Conservation (phyloP, 768 basidiomycete species). For the Candolleomyces eurysporus region DNA sequence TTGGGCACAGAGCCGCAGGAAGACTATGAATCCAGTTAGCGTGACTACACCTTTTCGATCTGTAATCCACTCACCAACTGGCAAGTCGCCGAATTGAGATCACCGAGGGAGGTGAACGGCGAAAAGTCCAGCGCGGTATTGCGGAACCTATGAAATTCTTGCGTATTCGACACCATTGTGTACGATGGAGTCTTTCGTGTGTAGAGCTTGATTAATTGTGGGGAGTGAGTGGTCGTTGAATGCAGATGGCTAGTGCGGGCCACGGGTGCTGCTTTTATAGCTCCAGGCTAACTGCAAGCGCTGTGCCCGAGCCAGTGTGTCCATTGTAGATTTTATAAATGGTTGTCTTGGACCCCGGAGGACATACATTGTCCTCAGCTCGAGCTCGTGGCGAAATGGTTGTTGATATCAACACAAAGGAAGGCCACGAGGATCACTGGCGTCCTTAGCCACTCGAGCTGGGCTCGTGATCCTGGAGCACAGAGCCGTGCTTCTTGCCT, state of each 20-base stretch:
- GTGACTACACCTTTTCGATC: too few relatives aligned
- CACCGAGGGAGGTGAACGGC: constrained; percentile 1
- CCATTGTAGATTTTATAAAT: too few relatives aligned
- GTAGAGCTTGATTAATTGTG: too few relatives aligned
- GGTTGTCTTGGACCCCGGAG: too few relatives aligned
- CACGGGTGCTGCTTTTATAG: too few relatives aligned
- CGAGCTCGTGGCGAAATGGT: too few relatives aligned
- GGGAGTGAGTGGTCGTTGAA: too few relatives aligned
- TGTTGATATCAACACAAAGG: not conserved
- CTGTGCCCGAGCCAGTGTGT: too few relatives aligned
- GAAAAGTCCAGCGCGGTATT: constrained; percentile 2
- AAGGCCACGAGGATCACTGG: not conserved
- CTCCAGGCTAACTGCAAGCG: too few relatives aligned
- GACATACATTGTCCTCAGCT: not conserved
- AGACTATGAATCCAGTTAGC: not conserved
- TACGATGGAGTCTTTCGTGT: not conserved
- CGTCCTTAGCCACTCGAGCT: not conserved
- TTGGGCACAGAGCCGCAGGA: not conserved
- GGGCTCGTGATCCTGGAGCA: too few relatives aligned
- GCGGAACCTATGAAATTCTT: not conserved
- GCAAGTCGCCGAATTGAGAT: not conserved
- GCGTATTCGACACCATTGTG: not conserved
- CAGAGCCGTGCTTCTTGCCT: too few relatives aligned
- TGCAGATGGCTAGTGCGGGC: too few relatives aligned
- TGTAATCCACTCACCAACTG: not conserved